Percentiles rank a stretch among this genome's conserved stretches.
Conservation (phyloP, 148 eudicot species). For the Fagopyrum esculentum region DNA sequence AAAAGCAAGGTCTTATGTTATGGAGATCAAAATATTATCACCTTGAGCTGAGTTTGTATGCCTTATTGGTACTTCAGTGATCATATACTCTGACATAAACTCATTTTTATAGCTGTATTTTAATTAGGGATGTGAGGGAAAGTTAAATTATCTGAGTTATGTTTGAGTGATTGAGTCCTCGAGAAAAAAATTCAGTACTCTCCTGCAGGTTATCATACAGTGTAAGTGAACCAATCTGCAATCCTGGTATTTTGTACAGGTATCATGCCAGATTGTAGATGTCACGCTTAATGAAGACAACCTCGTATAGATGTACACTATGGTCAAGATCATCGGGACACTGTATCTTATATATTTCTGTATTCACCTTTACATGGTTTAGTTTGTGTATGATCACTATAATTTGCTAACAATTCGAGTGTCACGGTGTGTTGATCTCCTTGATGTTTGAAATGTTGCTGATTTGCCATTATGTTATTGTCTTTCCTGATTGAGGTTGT, state of each 20-base stretch:
- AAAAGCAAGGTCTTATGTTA: no score
- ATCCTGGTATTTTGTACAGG: slow-evolving; percentile 5
- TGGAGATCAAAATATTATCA: no score
- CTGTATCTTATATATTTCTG: background rate
- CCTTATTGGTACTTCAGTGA: no score
- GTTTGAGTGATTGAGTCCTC: no score
- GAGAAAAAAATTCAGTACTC: no score
- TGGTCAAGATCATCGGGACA: background rate
- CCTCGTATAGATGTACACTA: background rate
- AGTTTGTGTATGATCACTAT: slow-evolving; percentile 4
- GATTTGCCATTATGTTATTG: background rate
- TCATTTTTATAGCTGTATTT: no score
- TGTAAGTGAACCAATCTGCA: background rate
- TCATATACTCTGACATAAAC: no score
- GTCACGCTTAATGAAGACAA: background rate
- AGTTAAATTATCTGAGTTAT: no score
- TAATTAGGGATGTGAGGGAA: no score
- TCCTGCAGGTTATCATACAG: no score
- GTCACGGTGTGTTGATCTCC: background rate
- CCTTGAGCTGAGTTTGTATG: no score
- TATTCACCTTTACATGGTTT: background rate
- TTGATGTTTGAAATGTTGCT: background rate
- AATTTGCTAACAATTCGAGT: background rate
- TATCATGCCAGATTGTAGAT: slow-evolving; percentile 4
- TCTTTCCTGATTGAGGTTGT: background rate